These are phyloP conservation scores for Monilinia fructicola DNA, from an alignment of 2,329 filamentous ascomycete genomes.

Conservation along the genomic window DNA sequence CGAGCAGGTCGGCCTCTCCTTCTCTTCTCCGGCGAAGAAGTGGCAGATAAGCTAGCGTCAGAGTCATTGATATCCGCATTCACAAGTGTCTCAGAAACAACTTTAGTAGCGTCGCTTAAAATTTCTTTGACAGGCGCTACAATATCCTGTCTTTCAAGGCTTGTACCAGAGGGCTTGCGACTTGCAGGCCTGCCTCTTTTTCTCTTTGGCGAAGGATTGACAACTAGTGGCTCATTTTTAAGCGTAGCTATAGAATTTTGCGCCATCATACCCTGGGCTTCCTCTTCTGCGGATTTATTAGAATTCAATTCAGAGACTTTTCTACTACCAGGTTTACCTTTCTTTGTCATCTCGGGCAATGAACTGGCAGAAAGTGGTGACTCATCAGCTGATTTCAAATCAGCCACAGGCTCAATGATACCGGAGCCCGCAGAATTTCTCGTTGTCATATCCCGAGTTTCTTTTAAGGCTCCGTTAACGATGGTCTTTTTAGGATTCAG, in stretches of 20 bases:
- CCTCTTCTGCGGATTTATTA: not conserved
- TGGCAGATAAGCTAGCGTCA: not conserved
- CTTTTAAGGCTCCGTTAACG: not conserved
- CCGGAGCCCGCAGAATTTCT: not conserved
- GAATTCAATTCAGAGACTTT: not conserved
- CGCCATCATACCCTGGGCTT: too few relatives aligned
- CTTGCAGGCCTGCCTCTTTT: slow-evolving; percentile 2
- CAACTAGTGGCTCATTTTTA: too few relatives aligned
- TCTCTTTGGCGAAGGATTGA: slow-evolving; percentile 7
- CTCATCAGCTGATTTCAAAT: not conserved
- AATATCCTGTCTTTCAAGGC: not conserved
- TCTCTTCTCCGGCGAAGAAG: not conserved
- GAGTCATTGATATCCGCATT: not conserved
- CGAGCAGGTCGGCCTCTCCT: not conserved
- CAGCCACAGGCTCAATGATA: not conserved
- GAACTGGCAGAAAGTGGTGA: not conserved
- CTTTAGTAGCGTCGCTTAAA: not conserved
- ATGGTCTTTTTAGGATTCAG: not conserved
- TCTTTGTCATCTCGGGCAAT: not conserved
- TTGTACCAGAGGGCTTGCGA: not conserved
- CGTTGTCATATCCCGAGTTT: not conserved
- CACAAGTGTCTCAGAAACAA: not conserved
- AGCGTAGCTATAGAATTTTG: not conserved
- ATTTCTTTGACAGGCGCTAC: not conserved
- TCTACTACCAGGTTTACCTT: not conserved